Conservation (phyloP, 306 rosid genomes). For the Prunus persica region DNA sequence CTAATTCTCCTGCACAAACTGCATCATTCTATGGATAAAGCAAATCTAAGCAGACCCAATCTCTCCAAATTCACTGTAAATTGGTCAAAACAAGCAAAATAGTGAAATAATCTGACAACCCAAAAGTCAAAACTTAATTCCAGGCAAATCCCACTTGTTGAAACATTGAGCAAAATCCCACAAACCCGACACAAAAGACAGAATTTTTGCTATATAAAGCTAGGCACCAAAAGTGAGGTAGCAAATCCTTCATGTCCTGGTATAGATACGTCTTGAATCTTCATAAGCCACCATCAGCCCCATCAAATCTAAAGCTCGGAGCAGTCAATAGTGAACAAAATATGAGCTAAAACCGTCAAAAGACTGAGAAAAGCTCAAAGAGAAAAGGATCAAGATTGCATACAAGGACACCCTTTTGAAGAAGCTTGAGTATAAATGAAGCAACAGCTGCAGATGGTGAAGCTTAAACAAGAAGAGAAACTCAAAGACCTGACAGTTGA, state of each 20-base stretch:
- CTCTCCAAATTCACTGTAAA: constrained; percentile 2
- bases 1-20: constrained; percentile 6
- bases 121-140: background rate
- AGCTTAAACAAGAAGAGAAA: constrained; percentile 17
- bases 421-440: background rate
- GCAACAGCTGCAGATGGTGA: constrained; percentile 13
- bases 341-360: background rate
- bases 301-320: constrained; percentile 1
- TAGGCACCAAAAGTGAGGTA: background rate
- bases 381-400: constrained; percentile 7
- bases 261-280: background rate
- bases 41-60: constrained; percentile 14
- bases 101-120: background rate
- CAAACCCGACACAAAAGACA: background rate
- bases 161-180: constrained; percentile 2
- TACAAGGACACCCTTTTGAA: constrained; percentile 6
- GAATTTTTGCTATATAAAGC: background rate
- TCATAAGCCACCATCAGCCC: constrained; percentile 7
- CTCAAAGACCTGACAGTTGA: constrained; percentile 16
- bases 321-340: background rate
- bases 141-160: constrained; percentile 3
- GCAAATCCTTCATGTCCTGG: background rate
- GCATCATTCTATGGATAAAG: background rate
- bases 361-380: background rate
- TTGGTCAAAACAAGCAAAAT: constrained; percentile 11